Evolutionary conservation across 768 basidiomycete genomes (phyloP).

Genomic region (Amanita phalloides): DNA sequence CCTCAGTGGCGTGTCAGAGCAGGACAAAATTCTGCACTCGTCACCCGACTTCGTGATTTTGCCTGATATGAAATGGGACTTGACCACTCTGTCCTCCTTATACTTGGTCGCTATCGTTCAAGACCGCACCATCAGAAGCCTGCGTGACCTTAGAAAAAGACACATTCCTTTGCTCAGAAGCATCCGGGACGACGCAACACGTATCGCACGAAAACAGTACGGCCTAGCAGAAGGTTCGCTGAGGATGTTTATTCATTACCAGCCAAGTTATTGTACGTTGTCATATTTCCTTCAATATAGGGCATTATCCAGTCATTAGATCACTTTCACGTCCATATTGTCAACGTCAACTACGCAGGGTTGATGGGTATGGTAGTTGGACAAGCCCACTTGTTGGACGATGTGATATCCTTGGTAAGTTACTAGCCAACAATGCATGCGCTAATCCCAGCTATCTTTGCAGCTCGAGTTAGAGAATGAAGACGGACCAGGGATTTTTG

Average conservation of each 20-base stretch:
- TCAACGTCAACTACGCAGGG: slow-evolving; percentile 61
- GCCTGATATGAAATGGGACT: slow-evolving; percentile 98
- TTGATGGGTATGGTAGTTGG: slow-evolving; percentile 72
- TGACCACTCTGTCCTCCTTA: slow-evolving; percentile 57
- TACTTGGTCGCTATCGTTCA: slow-evolving; percentile 79
- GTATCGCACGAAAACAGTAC: slow-evolving; percentile 52
- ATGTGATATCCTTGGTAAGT: slow-evolving; percentile 76
- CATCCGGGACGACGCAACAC: slow-evolving; percentile 47
- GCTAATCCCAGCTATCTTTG: background rate
- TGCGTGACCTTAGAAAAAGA: slow-evolving; percentile 60
- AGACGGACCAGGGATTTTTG: slow-evolving; percentile 43
- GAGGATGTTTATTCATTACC: slow-evolving; percentile 87
- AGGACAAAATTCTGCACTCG: slow-evolving; percentile 58
- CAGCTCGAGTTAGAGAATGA: slow-evolving; percentile 52
- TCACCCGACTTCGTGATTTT: slow-evolving; percentile 64
- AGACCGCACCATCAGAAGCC: slow-evolving; percentile 48
- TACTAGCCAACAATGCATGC: background rate
- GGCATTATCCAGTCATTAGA: slow-evolving; percentile 31
- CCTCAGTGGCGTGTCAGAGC: slow-evolving; percentile 65
- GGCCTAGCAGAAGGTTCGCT: slow-evolving; percentile 50
- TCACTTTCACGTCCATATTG: slow-evolving; percentile 91
- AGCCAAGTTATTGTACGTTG: slow-evolving; percentile 83
- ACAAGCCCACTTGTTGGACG: slow-evolving; percentile 89
- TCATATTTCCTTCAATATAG: background rate
- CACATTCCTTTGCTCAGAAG: slow-evolving; percentile 61